Conservation (phyloP, 2,329 filamentous ascomycete genomes). For the Lecanicillium sp. region DNA sequence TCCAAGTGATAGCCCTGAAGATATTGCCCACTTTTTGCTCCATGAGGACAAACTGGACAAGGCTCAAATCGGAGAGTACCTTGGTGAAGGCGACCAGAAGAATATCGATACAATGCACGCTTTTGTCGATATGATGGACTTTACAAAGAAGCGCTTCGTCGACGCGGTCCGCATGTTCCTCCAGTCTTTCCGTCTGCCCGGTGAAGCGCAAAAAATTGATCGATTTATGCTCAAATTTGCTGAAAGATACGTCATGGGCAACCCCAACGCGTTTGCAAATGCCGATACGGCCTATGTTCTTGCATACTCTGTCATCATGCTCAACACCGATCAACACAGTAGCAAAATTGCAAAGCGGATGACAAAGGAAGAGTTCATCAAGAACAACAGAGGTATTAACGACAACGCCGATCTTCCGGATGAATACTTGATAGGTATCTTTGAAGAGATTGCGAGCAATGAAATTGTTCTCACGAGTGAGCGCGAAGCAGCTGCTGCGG, state of each 20-base stretch:
- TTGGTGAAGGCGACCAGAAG: conserved; percentile 86
- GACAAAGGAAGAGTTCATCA: conserved; percentile 97
- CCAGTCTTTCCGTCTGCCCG: conserved; percentile 88
- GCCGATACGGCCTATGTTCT: conserved; percentile 96
- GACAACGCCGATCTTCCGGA: conserved; percentile 88
- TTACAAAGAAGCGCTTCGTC: conserved; percentile 82
- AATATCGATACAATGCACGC: conserved; percentile 98
- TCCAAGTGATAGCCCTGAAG: conserved; percentile 63
- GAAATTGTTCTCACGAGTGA: conserved; percentile 95
- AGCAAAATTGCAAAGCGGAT: conserved; percentile 75
- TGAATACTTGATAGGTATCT: conserved; percentile 84
- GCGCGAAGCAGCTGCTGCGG: conserved; percentile 76
- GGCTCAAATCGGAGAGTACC: conserved; percentile 82
- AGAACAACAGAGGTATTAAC: conserved; percentile 98
- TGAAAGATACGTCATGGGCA: conserved; percentile 87
- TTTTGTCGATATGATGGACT: conserved; percentile 94
- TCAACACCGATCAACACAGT: conserved; percentile 95
- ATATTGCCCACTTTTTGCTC: conserved; percentile 78
- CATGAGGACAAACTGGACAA: conserved; percentile 83
- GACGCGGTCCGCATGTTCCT: conserved; percentile 86
- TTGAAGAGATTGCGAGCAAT: conserved; percentile 81
- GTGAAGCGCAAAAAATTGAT: conserved; percentile 98
- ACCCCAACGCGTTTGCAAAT: conserved; percentile 95
- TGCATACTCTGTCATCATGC: conserved; percentile 90
- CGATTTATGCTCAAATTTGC: conserved; percentile 99